A percentile compares a stretch with the other conserved stretches of the same genome.
Evolutionary conservation across 2,329 filamentous ascomycete genomes (phyloP).

Genomic region (Pseudogymnoascus sp.): DNA sequence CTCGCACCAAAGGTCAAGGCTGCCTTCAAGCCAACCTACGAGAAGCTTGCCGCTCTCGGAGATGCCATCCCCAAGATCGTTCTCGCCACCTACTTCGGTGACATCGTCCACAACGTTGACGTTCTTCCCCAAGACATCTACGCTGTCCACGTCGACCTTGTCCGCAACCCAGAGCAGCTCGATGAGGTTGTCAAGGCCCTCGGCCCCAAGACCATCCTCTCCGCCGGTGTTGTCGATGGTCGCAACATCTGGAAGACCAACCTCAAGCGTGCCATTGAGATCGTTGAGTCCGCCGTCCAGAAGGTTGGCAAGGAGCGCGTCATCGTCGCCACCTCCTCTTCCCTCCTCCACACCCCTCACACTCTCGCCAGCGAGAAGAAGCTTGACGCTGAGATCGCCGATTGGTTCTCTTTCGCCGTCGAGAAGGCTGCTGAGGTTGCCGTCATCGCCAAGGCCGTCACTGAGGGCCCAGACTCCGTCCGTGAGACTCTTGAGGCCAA

Average conservation of each 20-base stretch:
- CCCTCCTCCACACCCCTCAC: conserved; percentile 96
- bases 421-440: conserved; percentile 92
- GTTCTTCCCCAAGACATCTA: conserved; percentile 72
- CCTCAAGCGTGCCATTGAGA: conserved; percentile 90
- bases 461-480: conserved; percentile 80
- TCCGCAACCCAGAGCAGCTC: conserved; percentile 97
- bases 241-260: conserved; percentile 99
- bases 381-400: conserved; percentile 82
- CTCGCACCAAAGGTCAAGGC: conserved; percentile 83
- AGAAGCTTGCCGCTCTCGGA: conserved; percentile 72
- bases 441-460: conserved; percentile 93
- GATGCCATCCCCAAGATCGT: conserved; percentile 78
- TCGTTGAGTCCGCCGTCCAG: conserved; percentile 81
- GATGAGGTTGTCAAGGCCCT: conserved; percentile 75
- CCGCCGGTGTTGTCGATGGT: conserved; percentile 92
- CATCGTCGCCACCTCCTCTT: conserved; percentile 93
- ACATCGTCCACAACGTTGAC: conserved; percentile 98
- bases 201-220: conserved; percentile 82
- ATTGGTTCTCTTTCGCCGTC: conserved; percentile 97
- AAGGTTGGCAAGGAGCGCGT: conserved; percentile 97
- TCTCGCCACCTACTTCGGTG: conserved; percentile 97
- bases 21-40: conserved; percentile 96
- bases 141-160: conserved; percentile 88
- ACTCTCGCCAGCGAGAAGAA: conserved; percentile 98
- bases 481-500: conserved; percentile 90